Evolutionary conservation across 192 early-diverging fungal genomes (phyloP).

Genomic region (Backusella sp.): DNA sequence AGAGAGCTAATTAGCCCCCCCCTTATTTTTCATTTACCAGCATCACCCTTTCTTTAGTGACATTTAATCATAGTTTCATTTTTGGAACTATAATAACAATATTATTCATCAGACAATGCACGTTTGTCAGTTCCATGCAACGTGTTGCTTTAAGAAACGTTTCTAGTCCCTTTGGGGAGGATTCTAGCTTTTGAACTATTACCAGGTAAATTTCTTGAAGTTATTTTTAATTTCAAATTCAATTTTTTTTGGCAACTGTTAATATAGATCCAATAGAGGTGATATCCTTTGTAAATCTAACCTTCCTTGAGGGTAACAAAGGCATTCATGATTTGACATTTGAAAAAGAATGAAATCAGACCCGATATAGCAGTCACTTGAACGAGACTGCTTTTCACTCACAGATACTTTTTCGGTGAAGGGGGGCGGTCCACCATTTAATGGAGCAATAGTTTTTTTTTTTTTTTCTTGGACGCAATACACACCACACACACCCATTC

Average conservation of each 20-base stretch:
- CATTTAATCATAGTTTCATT: background rate
- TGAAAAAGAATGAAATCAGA: background rate
- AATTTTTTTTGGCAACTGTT: too few species aligned
- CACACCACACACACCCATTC: background rate
- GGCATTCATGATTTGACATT: background rate
- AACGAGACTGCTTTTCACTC: background rate
- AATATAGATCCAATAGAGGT: too few species aligned
- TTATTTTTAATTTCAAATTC: too few species aligned
- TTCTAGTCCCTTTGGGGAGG: background rate
- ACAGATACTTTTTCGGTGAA: background rate
- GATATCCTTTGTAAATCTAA: too few species aligned
- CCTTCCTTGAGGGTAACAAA: too few species aligned
- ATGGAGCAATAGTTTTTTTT: background rate
- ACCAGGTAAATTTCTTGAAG: too few species aligned
- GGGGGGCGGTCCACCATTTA: slow-evolving; percentile 2
- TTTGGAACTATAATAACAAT: background rate
- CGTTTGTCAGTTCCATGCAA: background rate
- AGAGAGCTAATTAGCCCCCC: background rate
- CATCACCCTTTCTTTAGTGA: background rate
- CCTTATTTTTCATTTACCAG: background rate
- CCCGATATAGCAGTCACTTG: background rate
- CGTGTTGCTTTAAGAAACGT: background rate
- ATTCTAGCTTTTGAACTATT: too few species aligned
- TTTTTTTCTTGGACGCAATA: background rate
- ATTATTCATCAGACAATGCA: background rate